Conservation (phyloP, 192 early-diverging fungal species). For the Oehlia diaphana region DNA sequence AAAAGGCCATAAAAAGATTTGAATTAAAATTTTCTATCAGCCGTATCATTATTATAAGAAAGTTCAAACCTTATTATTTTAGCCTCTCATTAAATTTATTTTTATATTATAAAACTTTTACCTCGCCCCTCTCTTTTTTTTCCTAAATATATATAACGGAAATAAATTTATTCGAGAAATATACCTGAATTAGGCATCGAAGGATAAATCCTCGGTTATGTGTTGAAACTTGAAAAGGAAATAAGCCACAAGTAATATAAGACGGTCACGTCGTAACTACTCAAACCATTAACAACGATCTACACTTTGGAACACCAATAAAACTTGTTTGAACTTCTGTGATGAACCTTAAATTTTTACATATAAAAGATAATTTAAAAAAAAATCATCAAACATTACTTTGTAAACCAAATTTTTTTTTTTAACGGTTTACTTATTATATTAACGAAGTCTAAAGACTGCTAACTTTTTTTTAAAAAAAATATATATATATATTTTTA, state of each 20-base stretch:
- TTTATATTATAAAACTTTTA: not conserved
- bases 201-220: not conserved
- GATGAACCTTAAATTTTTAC: not conserved
- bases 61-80: no score
- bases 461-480: no score
- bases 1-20: no score
- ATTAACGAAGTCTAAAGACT: no score
- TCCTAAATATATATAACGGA: not conserved
- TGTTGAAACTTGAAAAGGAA: not conserved
- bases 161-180: not conserved
- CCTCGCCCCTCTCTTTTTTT: not conserved
- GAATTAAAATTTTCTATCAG: no score
- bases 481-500: no score
- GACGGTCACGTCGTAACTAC: not conserved
- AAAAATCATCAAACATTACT: not conserved
- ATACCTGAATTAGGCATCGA: not conserved
- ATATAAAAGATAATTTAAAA: not conserved
- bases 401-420: not conserved
- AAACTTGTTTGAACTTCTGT: not conserved
- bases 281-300: not conserved
- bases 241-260: not conserved
- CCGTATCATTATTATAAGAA: no score
- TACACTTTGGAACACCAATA: not conserved
- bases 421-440: no score
- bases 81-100: not conserved